These are phyloP conservation scores for Penicillium thymicola DNA, from an alignment of 2,329 filamentous ascomycete genomes.

Conservation along the genomic window DNA sequence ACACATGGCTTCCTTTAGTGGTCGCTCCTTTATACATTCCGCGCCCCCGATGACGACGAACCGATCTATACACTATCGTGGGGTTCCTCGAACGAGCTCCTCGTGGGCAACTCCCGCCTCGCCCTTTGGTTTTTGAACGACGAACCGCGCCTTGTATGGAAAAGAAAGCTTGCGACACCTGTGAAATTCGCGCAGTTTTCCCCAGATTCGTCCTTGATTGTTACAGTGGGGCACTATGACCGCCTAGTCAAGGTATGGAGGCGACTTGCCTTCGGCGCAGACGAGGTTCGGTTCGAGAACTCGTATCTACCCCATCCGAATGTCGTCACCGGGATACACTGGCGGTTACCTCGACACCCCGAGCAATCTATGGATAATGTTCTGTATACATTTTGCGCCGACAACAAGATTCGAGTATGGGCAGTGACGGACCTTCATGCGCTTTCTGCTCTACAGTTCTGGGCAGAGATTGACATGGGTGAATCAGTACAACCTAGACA, in stretches of 20 bases:
- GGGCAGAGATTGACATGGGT: constrained; percentile 74
- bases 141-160: constrained; percentile 61
- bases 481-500: constrained; percentile 63
- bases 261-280: constrained; percentile 74
- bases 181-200: constrained; percentile 75
- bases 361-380: constrained; percentile 82
- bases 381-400: constrained; percentile 82
- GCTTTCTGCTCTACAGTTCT: constrained; percentile 70
- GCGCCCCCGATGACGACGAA: constrained; percentile 44
- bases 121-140: constrained; percentile 63
- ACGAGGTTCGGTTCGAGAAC: constrained; percentile 84
- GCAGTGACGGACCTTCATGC: constrained; percentile 69
- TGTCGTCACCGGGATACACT: constrained; percentile 77
- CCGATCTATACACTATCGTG: constrained; percentile 68
- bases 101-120: constrained; percentile 69
- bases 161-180: constrained; percentile 67
- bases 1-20: constrained; percentile 41
- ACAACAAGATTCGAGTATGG: constrained; percentile 81
- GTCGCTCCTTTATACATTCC: constrained; percentile 55
- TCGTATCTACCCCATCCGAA: constrained; percentile 83
- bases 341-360: constrained; percentile 73
- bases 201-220: constrained; percentile 82
- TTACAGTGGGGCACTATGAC: constrained; percentile 74
- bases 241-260: constrained; percentile 90
- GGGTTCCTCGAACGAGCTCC: constrained; percentile 80